phyloP scores from a whole-genome alignment of 2,329 filamentous ascomycete genomes.

The Neofusicoccum sp. region DNA sequence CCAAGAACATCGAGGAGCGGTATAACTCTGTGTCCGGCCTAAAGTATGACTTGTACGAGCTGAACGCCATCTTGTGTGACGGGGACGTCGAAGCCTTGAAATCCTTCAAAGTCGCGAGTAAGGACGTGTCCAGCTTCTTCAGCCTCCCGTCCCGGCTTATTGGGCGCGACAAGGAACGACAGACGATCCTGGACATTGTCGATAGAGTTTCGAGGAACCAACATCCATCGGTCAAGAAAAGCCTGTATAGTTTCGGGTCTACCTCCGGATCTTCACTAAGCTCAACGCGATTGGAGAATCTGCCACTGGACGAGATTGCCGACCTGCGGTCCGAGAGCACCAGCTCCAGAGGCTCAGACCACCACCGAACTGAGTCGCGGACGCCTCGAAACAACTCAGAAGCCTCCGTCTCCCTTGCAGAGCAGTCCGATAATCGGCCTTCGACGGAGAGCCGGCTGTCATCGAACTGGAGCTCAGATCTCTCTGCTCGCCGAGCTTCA shows the following conservation, averaged over 20 bases:
- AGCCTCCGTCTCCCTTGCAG: not conserved
- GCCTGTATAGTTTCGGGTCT: slow-evolving; percentile 51
- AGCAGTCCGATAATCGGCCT: slow-evolving; percentile 11
- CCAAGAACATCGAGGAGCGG: slow-evolving; percentile 80
- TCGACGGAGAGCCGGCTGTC: slow-evolving; percentile 13
- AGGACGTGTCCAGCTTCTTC: slow-evolving; percentile 90
- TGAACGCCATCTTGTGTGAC: slow-evolving; percentile 71
- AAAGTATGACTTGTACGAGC: slow-evolving; percentile 72
- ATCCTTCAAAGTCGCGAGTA: slow-evolving; percentile 73
- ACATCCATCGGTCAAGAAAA: slow-evolving; percentile 36
- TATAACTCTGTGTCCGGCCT: slow-evolving; percentile 88
- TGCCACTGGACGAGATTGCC: slow-evolving; percentile 45
- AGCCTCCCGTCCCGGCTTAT: slow-evolving; percentile 79
- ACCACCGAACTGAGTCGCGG: not conserved
- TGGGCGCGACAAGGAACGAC: slow-evolving; percentile 70
- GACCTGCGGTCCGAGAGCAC: slow-evolving; percentile 42
- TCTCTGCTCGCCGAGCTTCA: not conserved
- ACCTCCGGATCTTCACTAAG: slow-evolving; percentile 34
- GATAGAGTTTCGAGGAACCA: slow-evolving; percentile 72
- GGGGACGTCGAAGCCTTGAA: slow-evolving; percentile 71
- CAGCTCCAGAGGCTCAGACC: slow-evolving; percentile 55
- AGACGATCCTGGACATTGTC: slow-evolving; percentile 67
- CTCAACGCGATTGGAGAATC: slow-evolving; percentile 18
- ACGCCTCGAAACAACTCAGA: slow-evolving; percentile 19
- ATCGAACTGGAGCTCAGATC: not conserved